Conservation (phyloP, 108 stramenopile species). For the Discostella stelligeroides region DNA sequence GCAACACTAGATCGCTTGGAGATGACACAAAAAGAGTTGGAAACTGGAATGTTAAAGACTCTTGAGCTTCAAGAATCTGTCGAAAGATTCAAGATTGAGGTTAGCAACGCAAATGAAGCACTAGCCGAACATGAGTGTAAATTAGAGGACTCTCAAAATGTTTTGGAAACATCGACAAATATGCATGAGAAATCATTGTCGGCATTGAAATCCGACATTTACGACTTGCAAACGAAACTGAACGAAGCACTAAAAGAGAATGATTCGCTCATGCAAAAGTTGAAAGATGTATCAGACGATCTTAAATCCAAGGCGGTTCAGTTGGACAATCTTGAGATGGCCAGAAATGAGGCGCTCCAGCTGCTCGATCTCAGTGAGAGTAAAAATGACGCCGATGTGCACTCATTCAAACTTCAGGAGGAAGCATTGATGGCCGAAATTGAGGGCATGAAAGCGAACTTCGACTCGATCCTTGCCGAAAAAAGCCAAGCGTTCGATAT, state of each 20-base stretch:
- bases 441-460: slow-evolving; percentile 7
- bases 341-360: slow-evolving; percentile 28
- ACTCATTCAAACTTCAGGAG: slow-evolving; percentile 23
- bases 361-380: slow-evolving; percentile 20
- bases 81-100: slow-evolving; percentile 18
- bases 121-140: slow-evolving; percentile 34
- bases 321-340: slow-evolving; percentile 31
- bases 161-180: slow-evolving; percentile 23
- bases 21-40: slow-evolving; percentile 28
- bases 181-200: slow-evolving; percentile 43
- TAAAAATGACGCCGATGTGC: slow-evolving; percentile 24
- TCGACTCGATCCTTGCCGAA: slow-evolving; percentile 12
- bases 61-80: slow-evolving; percentile 35
- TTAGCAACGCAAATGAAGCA: slow-evolving; percentile 22
- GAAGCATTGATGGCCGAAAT: slow-evolving; percentile 9
- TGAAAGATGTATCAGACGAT: slow-evolving; percentile 38
- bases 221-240: slow-evolving; percentile 37
- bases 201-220: slow-evolving; percentile 51
- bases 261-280: slow-evolving; percentile 23
- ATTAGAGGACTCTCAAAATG: slow-evolving; percentile 13
- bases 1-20: slow-evolving; percentile 47
- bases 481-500: slow-evolving; percentile 10
- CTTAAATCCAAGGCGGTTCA: slow-evolving; percentile 18
- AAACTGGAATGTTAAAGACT: slow-evolving; percentile 37
- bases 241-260: slow-evolving; percentile 18